Evolutionary conservation across 345 rosid species (phyloP), one percentile per base, ranked within the genome.

Genomic region (Aethionema arabicum): DNA sequence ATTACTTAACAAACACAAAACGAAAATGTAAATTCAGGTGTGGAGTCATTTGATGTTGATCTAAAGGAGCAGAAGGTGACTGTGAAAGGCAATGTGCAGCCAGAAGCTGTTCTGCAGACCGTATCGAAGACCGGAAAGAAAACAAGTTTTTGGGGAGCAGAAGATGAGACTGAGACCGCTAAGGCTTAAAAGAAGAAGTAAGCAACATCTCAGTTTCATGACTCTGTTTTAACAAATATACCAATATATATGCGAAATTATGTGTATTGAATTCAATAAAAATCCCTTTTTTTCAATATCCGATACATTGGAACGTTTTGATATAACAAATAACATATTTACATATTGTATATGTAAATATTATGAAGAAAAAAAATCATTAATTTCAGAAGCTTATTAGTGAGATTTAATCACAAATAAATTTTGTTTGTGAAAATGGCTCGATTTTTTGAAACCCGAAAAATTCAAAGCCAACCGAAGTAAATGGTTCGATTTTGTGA

Each of bases 101-200:
- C 89, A 0, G 88, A 88, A 41, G 90, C 87, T n/a, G 96, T 86
- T 65, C 66, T 85, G 5, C 81, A 88, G 82, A 79, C 82, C 0
- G 98, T 91, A 32, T 77, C 96, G 2, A 91, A 91, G 80, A 85
- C 90, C 0, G 87, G 88, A 52, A 88, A 91, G 86, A 80, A 76
- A 66, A 91, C 98, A 7, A 32, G 81, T 40, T 91, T 88, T 68
- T 91, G 98, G 95, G 91, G 78, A 43, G 82, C 70, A 9, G 84
- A 78, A 58, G 78, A 75, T 58, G 76, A 82, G 5, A 32, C 67
- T 5, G 67, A 76, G 32, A 56, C 76, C 29, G 57, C 74, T 44
- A 71, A 76, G 64, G 47, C 80, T 15, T 61, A 37, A 59, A 52
- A 33, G 29, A 8, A 21, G 4, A 59, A 10, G n/a, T 41, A 47